Percentiles rank a stretch among this genome's conserved stretches.
These are phyloP conservation scores for Holtermannia corniformis DNA, from an alignment of 768 basidiomycete genomes.

Conservation along the genomic window DNA sequence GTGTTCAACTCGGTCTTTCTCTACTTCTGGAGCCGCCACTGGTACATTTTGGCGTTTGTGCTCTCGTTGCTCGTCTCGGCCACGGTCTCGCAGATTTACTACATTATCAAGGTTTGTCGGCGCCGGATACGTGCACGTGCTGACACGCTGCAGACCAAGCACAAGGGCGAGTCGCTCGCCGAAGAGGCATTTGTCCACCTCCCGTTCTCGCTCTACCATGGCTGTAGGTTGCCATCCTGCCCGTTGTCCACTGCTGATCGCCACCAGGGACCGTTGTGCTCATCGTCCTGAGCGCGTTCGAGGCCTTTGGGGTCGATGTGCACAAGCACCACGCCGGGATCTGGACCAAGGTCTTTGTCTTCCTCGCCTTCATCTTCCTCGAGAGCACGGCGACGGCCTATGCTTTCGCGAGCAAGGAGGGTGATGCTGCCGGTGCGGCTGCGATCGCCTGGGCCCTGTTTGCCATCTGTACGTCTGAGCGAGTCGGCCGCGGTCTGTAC, in stretches of 20 bases:
- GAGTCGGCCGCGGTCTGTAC: neutral
- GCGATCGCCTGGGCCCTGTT: conserved; percentile 90
- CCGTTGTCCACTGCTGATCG: conserved; percentile 40
- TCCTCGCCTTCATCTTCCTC: conserved; percentile 89
- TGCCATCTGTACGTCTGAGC: conserved; percentile 64
- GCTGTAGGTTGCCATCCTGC: conserved; percentile 51
- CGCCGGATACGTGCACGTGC: neutral
- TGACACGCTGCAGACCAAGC: conserved; percentile 50
- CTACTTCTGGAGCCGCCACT: conserved; percentile 74
- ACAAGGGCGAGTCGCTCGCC: conserved; percentile 53
- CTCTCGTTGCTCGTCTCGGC: conserved; percentile 81
- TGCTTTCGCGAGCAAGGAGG: conserved; percentile 79
- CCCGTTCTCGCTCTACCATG: conserved; percentile 93
- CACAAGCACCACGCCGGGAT: conserved; percentile 57
- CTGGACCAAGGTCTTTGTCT: conserved; percentile 92
- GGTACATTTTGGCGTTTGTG: conserved; percentile 63
- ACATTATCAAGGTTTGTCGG: conserved; percentile 59
- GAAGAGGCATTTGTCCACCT: conserved; percentile 90
- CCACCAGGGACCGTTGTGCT: conserved; percentile 40
- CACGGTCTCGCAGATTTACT: conserved; percentile 77
- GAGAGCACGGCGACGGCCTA: conserved; percentile 88
- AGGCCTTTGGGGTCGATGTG: conserved; percentile 59
- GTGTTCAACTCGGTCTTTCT: conserved; percentile 83
- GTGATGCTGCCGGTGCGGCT: conserved; percentile 83
- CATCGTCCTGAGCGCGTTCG: conserved; percentile 39